These are phyloP conservation scores for Spiraea crenata DNA, from an alignment of 331 rosid genomes.

Conservation along the genomic window DNA sequence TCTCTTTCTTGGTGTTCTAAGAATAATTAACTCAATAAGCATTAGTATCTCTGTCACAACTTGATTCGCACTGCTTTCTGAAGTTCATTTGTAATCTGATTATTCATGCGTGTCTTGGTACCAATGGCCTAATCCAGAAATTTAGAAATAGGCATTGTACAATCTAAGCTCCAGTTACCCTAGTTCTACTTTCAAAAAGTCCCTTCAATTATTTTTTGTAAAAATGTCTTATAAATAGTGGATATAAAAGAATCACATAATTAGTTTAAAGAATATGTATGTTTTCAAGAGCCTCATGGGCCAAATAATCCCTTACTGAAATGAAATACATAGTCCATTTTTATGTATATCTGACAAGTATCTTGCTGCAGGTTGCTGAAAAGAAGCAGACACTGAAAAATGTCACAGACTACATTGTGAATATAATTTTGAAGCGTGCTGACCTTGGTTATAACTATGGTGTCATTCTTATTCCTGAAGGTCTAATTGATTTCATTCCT, in stretches of 20 bases:
- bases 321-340: background rate
- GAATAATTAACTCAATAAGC: background rate
- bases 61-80: background rate
- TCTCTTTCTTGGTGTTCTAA: background rate
- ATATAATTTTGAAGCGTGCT: conserved; percentile 71
- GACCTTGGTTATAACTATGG: conserved; percentile 78
- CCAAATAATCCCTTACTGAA: background rate
- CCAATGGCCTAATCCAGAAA: too few species aligned
- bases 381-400: conserved; percentile 89
- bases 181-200: background rate
- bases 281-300: background rate
- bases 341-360: conserved; percentile 19
- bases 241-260: background rate
- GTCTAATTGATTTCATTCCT: conserved; percentile 96
- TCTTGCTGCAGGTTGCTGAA: conserved; percentile 75
- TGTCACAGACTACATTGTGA: conserved; percentile 91
- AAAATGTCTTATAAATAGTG: too few species aligned
- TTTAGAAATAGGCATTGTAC: too few species aligned
- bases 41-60: background rate
- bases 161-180: too few species aligned
- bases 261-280: background rate
- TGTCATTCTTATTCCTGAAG: conserved; percentile 97
- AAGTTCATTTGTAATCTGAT: conserved; percentile 2
- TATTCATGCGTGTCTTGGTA: too few species aligned
- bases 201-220: background rate